A percentile compares a stretch with the other conserved stretches of the same genome.
phyloP scores from a whole-genome alignment of 257 asterid species.

The Thymus mandschuricus region DNA sequence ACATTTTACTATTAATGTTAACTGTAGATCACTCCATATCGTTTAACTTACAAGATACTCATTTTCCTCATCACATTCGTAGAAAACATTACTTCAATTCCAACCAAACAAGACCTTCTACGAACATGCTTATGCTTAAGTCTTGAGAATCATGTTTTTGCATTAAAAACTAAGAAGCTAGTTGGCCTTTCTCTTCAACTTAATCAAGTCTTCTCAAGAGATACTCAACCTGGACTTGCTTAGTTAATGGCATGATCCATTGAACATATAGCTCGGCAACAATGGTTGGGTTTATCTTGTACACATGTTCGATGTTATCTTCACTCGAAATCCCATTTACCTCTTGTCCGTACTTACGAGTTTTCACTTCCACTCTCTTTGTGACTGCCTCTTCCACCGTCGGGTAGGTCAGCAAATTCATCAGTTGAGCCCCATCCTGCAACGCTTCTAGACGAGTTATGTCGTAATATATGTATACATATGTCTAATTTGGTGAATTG shows the following conservation, averaged over 20 bases:
- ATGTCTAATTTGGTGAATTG: too few relatives aligned
- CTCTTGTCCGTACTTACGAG: constrained; percentile 71
- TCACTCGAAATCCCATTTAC: constrained; percentile 36
- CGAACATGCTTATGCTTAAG: too few relatives aligned
- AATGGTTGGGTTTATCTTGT: constrained; percentile 74
- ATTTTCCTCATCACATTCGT: too few relatives aligned
- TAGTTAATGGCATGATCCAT: constrained; percentile 95
- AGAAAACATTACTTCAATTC: too few relatives aligned
- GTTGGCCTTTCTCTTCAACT: not conserved
- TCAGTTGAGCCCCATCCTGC: constrained; percentile 60
- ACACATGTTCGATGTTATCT: constrained; percentile 45
- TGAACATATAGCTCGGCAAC: constrained; percentile 70
- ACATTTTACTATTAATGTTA: too few relatives aligned
- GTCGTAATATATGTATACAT: not conserved
- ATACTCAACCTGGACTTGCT: constrained; percentile 88
- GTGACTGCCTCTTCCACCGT: constrained; percentile 69
- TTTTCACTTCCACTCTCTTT: constrained; percentile 77
- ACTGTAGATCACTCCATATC: too few relatives aligned
- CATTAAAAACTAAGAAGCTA: not conserved
- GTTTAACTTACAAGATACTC: too few relatives aligned
- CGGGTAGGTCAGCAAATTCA: constrained; percentile 75
- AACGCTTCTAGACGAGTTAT: constrained; percentile 3
- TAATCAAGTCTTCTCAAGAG: constrained; percentile 78
- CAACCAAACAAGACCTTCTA: too few relatives aligned
- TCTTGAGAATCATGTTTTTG: too few relatives aligned